These are phyloP conservation scores for Pythium scleroteichum DNA, from an alignment of 352 stramenopile species.

Conservation along the genomic window DNA sequence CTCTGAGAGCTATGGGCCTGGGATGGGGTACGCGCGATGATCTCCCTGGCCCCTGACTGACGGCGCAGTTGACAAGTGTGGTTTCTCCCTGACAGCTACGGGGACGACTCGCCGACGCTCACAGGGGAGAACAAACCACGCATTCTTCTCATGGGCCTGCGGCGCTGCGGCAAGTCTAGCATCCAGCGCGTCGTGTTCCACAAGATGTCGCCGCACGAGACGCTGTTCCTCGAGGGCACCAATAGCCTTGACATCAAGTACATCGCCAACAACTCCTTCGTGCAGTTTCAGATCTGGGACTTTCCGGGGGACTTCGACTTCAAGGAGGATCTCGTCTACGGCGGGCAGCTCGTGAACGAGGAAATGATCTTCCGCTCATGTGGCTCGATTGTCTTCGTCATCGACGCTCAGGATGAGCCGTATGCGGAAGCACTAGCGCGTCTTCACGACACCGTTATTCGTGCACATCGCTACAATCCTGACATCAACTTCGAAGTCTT, in stretches of 20 bases:
- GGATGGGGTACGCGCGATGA: conserved; percentile 25
- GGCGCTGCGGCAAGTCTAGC: conserved; percentile 88
- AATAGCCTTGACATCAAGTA: conserved; percentile 93
- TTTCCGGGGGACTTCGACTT: conserved; percentile 96
- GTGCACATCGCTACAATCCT: conserved; percentile 92
- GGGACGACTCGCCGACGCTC: conserved; percentile 64
- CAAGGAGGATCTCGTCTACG: conserved; percentile 89
- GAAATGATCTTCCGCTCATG: conserved; percentile 92
- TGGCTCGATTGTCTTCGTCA: conserved; percentile 96
- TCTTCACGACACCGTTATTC: conserved; percentile 87
- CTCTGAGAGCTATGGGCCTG: conserved; percentile 39
- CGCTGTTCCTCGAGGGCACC: conserved; percentile 93
- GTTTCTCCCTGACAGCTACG: conserved; percentile 46
- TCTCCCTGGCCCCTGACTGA: no score
- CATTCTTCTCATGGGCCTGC: conserved; percentile 97
- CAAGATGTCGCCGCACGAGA: conserved; percentile 99
- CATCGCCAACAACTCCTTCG: conserved; percentile 97
- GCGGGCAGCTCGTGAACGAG: conserved; percentile 87
- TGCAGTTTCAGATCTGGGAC: conserved; percentile 99
- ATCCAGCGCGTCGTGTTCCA: conserved; percentile 98
- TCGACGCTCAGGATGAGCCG: conserved; percentile 96
- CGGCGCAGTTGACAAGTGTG: no score
- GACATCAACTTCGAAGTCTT: conserved; percentile 98
- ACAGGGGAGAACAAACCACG: conserved; percentile 91
- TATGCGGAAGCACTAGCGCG: conserved; percentile 86